Evolutionary conservation across 371 early-diverging fungal genomes (phyloP).

Genomic region (Rhizopus stolonifer): DNA sequence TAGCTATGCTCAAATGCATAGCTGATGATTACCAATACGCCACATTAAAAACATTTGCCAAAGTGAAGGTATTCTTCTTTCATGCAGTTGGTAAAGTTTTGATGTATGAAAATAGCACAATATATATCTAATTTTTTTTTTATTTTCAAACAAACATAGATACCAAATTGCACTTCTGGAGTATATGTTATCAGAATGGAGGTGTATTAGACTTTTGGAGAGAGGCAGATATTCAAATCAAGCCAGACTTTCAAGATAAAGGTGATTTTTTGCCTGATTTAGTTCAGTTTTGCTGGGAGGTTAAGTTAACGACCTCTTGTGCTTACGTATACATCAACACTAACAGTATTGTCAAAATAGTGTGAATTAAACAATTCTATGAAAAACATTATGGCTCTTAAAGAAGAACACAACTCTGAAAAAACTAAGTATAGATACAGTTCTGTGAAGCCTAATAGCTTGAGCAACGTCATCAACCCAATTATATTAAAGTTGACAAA

Average conservation of each 20-base stretch:
- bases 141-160: conserved; percentile 9
- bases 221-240: conserved; percentile 5
- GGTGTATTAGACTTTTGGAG: conserved; percentile 7
- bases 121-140: conserved; percentile 1
- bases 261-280: conserved; percentile 11
- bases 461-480: conserved; percentile 10
- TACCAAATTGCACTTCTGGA: conserved; percentile 11
- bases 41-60: conserved; percentile 1
- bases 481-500: conserved; percentile 13
- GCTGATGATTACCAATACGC: conserved; percentile 12
- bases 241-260: conserved; percentile 13
- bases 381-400: conserved; percentile 6
- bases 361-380: conserved; percentile 5
- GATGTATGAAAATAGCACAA: conserved; percentile 4
- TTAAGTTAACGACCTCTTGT: conserved; percentile 12
- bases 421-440: conserved; percentile 10
- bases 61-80: conserved; percentile 15
- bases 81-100: conserved; percentile 9
- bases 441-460: not conserved
- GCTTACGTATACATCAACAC: conserved; percentile 3
- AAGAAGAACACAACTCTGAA: conserved; percentile 5
- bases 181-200: conserved; percentile 5
- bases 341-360: conserved; percentile 14
- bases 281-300: conserved; percentile 9
- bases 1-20: conserved; percentile 16